phyloP scores from a whole-genome alignment of 768 basidiomycete species.

The Boletus rubroflammeus region DNA sequence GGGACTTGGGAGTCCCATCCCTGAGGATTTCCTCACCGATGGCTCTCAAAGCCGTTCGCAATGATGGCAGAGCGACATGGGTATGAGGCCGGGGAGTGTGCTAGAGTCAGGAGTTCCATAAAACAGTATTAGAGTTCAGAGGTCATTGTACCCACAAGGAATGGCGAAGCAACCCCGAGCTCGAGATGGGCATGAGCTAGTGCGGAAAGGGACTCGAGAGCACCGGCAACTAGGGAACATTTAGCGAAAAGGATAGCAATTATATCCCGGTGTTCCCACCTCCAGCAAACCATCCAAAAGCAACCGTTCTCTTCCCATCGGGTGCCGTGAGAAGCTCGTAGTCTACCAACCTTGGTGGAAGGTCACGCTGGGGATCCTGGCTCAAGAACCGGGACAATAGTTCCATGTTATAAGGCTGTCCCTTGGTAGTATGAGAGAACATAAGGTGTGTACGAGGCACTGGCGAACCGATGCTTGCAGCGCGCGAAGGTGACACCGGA shows the following conservation, averaged over 20 bases:
- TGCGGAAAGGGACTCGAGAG: constrained; percentile 74
- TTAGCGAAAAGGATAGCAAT: background rate
- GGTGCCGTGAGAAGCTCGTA: constrained; percentile 73
- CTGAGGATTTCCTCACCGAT: constrained; percentile 54
- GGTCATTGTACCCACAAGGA: constrained; percentile 53
- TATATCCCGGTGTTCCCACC: constrained; percentile 41
- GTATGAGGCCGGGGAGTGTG: constrained; percentile 81
- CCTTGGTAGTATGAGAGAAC: constrained; percentile 92
- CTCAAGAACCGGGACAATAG: constrained; percentile 64
- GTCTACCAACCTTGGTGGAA: constrained; percentile 64
- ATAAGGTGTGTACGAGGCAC: constrained; percentile 72
- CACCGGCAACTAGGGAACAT: constrained; percentile 63
- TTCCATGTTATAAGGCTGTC: constrained; percentile 81
- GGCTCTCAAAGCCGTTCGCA: constrained; percentile 51
- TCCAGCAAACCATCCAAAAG: constrained; percentile 92
- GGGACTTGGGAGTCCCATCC: constrained; percentile 54
- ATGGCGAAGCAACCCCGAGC: constrained; percentile 76
- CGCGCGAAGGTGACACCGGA: constrained; percentile 32
- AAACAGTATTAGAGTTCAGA: background rate
- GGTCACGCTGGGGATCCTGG: constrained; percentile 15
- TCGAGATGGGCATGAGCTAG: constrained; percentile 78
- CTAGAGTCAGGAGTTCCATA: constrained; percentile 21
- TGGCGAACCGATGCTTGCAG: constrained; percentile 12
- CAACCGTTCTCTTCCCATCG: constrained; percentile 73
- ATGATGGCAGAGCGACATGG: constrained; percentile 49